Base-by-base conservation (phyloP, 345 rosid species). In the Cardiospermum halicacabum region DNA sequence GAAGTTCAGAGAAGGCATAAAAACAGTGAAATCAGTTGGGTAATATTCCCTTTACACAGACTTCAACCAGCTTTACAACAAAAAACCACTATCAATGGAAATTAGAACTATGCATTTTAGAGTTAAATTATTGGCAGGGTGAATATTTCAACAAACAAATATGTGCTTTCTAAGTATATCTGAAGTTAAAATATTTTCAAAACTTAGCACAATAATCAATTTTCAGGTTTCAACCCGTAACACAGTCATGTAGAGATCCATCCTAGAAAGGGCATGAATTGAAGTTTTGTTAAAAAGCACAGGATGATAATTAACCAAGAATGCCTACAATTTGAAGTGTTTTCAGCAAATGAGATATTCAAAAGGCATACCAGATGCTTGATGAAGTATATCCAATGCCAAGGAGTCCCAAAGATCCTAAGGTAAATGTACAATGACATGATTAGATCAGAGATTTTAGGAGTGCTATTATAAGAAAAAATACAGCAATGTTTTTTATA, bases 341-440 rank as follows among this genome's bases (percentile, higher is more conserved):
- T 65, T 16, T 28, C 54, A 22, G 22, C 18, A 45, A 21, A 54
- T 25, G 34, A 61, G 37, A 49, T 49, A 55, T 45, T 55, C 28
- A 37, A 43, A 69, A 55, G 53, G 64, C 78, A 80, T 84, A 94
- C 97, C 97, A 62, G 99, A 78, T 63, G 99, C 97, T 73, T 91
- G 97, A 58, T 69, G 81, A 77, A 94, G 91, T 56, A 79, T 66
- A 70, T 94, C 89, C 60, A 84, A 64, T 40, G 97, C 91, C 83
- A 94, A 11, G n/a, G 95, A 88, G 77, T 94, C 96, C 99, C 99
- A 94, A 18, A 75, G 10, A 28, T 68, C 84, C 99, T 93, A 69
- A n/a, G 28, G 75, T 24, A 36, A 32, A 64, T 58, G 53, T 39
- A 21, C 56, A 30, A 24, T 45, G 27, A 25, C 5, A 31, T 27